phyloP scores from a whole-genome alignment of 129 eudicot species.

The Flaveria bidentis region DNA sequence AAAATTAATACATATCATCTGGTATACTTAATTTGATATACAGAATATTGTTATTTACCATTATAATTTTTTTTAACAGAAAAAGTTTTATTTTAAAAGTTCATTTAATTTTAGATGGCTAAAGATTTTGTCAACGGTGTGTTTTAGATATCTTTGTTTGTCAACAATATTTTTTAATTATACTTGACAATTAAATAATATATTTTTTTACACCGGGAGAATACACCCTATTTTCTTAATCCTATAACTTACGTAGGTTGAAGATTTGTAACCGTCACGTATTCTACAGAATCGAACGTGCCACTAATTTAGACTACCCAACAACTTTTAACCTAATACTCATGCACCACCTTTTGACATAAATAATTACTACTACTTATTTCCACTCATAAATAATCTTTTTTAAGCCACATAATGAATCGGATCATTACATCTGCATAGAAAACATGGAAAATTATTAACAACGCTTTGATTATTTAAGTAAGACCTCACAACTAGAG shows the following conservation, averaged over 20 bases:
- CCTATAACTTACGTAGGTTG: not conserved
- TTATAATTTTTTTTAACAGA: too few relatives aligned
- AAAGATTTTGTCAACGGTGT: not conserved
- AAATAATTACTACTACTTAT: slow-evolving; percentile 3
- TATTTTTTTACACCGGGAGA: not conserved
- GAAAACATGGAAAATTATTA: not conserved
- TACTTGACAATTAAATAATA: not conserved
- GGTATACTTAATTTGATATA: too few relatives aligned
- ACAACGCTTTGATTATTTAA: slow-evolving; percentile 17
- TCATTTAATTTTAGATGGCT: not conserved
- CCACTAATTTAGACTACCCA: slow-evolving; percentile 20
- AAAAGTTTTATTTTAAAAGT: not conserved
- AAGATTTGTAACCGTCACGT: slow-evolving; percentile 11
- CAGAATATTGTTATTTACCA: too few relatives aligned
- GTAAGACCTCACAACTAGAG: not conserved
- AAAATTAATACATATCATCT: too few relatives aligned
- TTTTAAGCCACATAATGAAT: slow-evolving; percentile 7
- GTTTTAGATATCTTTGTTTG: not conserved
- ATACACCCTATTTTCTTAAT: not conserved
- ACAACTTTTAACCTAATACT: slow-evolving; percentile 38
- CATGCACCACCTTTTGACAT: slow-evolving; percentile 12
- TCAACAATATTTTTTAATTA: not conserved
- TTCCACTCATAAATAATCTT: not conserved
- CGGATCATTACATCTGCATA: slow-evolving; percentile 16
- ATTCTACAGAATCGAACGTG: slow-evolving; percentile 17